Percentiles rank a stretch among this genome's conserved stretches.
These are phyloP conservation scores for Calocera cornea DNA, from an alignment of 768 basidiomycete species.

Conservation along the genomic window DNA sequence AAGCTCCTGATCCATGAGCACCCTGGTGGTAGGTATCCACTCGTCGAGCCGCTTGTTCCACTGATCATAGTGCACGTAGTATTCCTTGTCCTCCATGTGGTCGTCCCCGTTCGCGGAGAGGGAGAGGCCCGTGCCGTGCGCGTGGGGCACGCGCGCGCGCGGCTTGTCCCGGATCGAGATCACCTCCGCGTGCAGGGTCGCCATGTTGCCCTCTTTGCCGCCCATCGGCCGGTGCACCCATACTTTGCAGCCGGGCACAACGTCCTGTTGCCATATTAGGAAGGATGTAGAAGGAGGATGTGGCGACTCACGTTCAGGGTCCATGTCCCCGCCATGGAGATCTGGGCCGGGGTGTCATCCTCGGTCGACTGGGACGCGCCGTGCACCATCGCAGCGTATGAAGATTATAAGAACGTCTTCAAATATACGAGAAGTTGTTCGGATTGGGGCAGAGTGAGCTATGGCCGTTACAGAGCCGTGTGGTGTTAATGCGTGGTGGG, in stretches of 20 bases:
- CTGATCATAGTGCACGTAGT: slow-evolving; percentile 96
- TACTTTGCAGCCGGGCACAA: slow-evolving; percentile 90
- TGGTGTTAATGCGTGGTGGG: background rate
- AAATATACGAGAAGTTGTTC: background rate
- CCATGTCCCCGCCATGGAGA: slow-evolving; percentile 2
- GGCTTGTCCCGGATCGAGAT: slow-evolving; percentile 87
- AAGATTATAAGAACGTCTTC: background rate
- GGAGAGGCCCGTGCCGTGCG: slow-evolving; percentile 30
- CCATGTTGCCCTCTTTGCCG: slow-evolving; percentile 44
- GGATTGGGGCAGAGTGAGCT: background rate
- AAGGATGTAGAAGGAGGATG: background rate
- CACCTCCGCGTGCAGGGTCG: slow-evolving; percentile 91
- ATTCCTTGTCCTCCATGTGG: slow-evolving; percentile 74
- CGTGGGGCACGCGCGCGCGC: slow-evolving; percentile 40
- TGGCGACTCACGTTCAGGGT: background rate
- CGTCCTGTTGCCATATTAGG: slow-evolving; percentile 37
- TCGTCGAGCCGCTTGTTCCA: slow-evolving; percentile 99
- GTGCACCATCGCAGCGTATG: background rate
- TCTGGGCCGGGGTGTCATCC: background rate
- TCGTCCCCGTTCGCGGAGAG: slow-evolving; percentile 38
- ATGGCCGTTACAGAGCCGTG: background rate
- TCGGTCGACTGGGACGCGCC: background rate
- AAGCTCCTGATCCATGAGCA: slow-evolving; percentile 71
- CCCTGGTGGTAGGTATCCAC: slow-evolving; percentile 81
- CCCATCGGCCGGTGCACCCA: slow-evolving; percentile 70